Evolutionary conservation across 2,329 filamentous ascomycete genomes (phyloP), one percentile per base, ranked within the genome.

Genomic region (Sclerotinia glacialis): DNA sequence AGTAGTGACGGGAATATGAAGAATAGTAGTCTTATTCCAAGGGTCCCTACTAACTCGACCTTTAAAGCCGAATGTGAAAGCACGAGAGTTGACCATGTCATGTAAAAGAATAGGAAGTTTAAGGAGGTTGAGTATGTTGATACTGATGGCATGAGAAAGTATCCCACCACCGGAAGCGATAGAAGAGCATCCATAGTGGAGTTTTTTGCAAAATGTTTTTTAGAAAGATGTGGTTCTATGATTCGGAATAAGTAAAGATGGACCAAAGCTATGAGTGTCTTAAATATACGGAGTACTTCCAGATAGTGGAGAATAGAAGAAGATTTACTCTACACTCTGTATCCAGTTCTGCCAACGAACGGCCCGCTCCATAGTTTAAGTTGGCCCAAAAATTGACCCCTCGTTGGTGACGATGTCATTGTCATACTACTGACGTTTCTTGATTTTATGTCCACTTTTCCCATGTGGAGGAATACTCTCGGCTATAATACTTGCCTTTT

Each of bases 31-130:
- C 91, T 88, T 59, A 93, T 80, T 31, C 85, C 84, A 6, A 91
- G 76, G 0, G 89, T 88, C 65, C 88, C 91, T 63, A 90, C 80
- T 1, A 95, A 76, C 76, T 96, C 92, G 67, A 97, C 86, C 67
- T 86, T 85, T 21, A 95, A 80, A 0, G 91, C 87, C 0, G 89
- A 83, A 73, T 96, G 90, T 8, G 89, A 90, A 3, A 94, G 81
- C 49, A 96, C 86, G 42, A 97, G 59, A 21, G 65, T 67, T 18
- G 65, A 67, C 65, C 92, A 96, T 73, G 91, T 94, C 80, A 96
- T 85, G 77, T 93, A 94, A 78, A 97, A 95, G 81, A 96, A 93
- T 69, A 96, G 80, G 31, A 96, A 80, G 77, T 95, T 97, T 70
- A 96, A 81, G 1, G 89, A 93, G 1, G 92, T 94, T 52, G 82